phyloP scores from a whole-genome alignment of 768 basidiomycete species.

The Lactarius evosmus region DNA sequence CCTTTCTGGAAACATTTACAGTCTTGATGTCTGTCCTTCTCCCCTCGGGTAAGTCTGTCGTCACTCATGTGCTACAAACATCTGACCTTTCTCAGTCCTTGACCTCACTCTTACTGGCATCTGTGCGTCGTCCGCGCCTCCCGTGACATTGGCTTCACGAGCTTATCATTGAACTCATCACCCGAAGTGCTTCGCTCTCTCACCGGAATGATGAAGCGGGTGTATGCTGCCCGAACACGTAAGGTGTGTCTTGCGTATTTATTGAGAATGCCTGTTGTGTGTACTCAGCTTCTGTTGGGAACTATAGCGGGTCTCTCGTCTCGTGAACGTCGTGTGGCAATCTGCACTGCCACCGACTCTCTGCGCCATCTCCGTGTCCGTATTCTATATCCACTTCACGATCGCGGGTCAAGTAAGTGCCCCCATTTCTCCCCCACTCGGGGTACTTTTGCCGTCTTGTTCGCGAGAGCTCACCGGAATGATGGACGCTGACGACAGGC shows the following conservation, averaged over 20 bases:
- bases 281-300: neutral
- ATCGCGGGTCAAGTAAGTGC: neutral
- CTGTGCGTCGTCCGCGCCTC: neutral
- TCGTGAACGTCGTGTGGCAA: conserved; percentile 14
- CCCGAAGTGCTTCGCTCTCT: neutral
- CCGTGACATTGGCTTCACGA: neutral
- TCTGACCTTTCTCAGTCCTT: neutral
- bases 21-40: neutral
- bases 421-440: neutral
- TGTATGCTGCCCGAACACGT: neutral
- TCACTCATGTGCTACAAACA: neutral
- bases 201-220: neutral
- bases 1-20: neutral
- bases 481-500: neutral
- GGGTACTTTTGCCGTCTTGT: neutral
- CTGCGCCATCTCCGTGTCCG: conserved; percentile 4
- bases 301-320: conserved; percentile 5
- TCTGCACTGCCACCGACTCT: conserved; percentile 17
- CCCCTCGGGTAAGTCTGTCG: neutral
- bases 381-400: neutral
- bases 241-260: conserved; percentile 1
- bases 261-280: neutral
- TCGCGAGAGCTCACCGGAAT: neutral
- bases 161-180: neutral
- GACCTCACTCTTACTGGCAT: neutral